phyloP scores from a whole-genome alignment of 2,329 filamentous ascomycete species.

The Cryoendolithus antarcticus region DNA sequence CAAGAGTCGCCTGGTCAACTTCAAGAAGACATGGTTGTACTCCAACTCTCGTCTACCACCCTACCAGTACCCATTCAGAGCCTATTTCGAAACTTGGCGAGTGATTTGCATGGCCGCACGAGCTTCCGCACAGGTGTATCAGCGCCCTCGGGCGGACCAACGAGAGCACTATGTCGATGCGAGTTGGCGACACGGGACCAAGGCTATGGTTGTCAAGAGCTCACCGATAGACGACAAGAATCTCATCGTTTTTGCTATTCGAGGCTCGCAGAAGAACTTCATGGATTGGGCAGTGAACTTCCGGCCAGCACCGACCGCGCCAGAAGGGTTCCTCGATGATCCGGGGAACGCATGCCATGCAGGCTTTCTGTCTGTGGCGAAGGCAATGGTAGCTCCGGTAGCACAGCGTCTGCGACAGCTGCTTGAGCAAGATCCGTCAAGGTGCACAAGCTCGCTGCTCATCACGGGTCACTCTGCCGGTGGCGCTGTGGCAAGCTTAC shows the following conservation, averaged over 20 bases:
- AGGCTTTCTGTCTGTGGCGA: conserved; percentile 65
- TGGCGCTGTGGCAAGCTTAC: conserved; percentile 66
- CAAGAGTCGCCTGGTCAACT: conserved; percentile 12
- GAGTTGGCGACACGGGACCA: conserved; percentile 62
- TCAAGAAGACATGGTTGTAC: conserved; percentile 60
- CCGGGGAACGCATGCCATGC: conserved; percentile 64
- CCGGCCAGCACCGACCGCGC: conserved; percentile 53
- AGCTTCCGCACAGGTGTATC: conserved; percentile 65
- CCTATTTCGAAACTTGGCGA: conserved; percentile 65
- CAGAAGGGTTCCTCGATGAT: conserved; percentile 64
- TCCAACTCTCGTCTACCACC: conserved; percentile 62
- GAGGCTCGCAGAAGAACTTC: conserved; percentile 60
- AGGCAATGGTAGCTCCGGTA: conserved; percentile 62
- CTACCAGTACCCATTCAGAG: conserved; percentile 52
- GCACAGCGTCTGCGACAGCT: conserved; percentile 57
- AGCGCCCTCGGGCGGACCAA: conserved; percentile 49
- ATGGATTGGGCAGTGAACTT: conserved; percentile 83
- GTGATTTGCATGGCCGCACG: conserved; percentile 67
- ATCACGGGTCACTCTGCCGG: conserved; percentile 82
- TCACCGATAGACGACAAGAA: conserved; percentile 66
- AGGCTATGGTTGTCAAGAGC: conserved; percentile 75
- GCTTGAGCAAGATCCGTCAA: conserved; percentile 57
- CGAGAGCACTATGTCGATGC: conserved; percentile 57
- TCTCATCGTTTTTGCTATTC: conserved; percentile 71
- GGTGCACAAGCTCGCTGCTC: conserved; percentile 56